Evolutionary conservation across 345 rosid genomes (phyloP).

Genomic region (Rhizophora mangle): DNA sequence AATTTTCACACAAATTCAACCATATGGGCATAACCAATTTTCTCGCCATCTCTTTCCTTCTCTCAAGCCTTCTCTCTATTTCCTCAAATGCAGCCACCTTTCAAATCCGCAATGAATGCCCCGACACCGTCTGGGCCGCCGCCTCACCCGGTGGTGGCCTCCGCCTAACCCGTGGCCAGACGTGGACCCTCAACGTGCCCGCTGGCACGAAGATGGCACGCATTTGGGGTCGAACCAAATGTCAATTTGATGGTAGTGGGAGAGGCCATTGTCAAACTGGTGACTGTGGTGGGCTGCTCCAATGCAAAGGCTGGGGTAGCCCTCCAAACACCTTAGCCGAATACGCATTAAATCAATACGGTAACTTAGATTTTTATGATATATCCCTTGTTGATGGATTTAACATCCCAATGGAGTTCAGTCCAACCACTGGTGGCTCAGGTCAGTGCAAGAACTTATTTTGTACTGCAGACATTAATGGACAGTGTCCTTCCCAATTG

Average conservation of each 20-base stretch:
- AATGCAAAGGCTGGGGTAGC: background rate
- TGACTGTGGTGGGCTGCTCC: slow-evolving; percentile 10
- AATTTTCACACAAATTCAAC: no score
- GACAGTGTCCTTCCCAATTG: slow-evolving; percentile 14
- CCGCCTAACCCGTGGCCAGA: slow-evolving; percentile 4
- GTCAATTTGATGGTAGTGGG: slow-evolving; percentile 10
- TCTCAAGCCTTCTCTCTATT: no score
- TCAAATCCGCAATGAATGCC: slow-evolving; percentile 2
- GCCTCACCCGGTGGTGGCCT: slow-evolving; percentile 16
- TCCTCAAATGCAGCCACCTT: slow-evolving; percentile 29
- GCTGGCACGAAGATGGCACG: slow-evolving; percentile 13
- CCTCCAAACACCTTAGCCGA: slow-evolving; percentile 20
- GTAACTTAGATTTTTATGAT: slow-evolving; percentile 4
- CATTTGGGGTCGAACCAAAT: slow-evolving; percentile 26
- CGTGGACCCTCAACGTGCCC: slow-evolving; percentile 1
- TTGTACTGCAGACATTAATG: slow-evolving; percentile 10
- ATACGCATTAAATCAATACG: background rate
- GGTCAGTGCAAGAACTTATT: background rate
- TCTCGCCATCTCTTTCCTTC: no score
- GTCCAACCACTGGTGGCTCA: background rate
- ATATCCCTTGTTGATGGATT: slow-evolving; percentile 23
- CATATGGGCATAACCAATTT: no score
- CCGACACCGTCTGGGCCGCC: slow-evolving; percentile 16
- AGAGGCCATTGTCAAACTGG: slow-evolving; percentile 15
- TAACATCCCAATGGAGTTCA: slow-evolving; percentile 28